A percentile compares a stretch with the other conserved stretches of the same genome.
These are phyloP conservation scores for Spinacia oleracea DNA, from an alignment of 179 eudicot species.

Conservation along the genomic window DNA sequence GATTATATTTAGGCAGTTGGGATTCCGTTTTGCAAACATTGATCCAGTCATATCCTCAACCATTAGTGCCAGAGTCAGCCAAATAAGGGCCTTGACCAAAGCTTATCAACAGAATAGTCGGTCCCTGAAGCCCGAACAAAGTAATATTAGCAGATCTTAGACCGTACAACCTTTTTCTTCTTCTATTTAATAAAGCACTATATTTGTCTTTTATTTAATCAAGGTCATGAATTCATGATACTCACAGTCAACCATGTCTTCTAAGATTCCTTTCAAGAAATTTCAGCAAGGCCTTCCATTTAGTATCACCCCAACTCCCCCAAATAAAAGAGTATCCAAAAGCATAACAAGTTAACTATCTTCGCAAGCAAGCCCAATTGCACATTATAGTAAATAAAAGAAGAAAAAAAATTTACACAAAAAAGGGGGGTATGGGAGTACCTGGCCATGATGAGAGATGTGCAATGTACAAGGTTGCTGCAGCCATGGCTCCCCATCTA, in stretches of 20 bases:
- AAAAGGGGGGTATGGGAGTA: conserved; percentile 20
- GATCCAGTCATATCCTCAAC: not conserved
- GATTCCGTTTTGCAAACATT: not conserved
- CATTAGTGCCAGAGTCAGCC: not conserved
- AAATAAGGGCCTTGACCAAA: not conserved
- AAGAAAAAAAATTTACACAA: not conserved
- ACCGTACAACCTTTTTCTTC: not conserved
- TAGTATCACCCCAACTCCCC: not conserved
- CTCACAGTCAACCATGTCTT: not conserved
- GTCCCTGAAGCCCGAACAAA: not conserved
- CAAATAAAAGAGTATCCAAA: not conserved
- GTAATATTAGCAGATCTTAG: not conserved
- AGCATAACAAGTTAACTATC: not conserved
- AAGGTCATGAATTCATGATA: not conserved
- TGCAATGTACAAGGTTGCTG: conserved; percentile 86
- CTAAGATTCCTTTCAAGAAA: not conserved
- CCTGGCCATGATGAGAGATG: conserved; percentile 98
- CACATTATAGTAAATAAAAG: not conserved
- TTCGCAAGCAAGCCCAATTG: not conserved
- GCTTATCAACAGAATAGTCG: not conserved
- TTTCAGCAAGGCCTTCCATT: not conserved
- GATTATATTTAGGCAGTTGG: not conserved
- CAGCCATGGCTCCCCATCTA: conserved; percentile 98
- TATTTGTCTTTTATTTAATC: not conserved
- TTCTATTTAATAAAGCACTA: not conserved